Evolutionary conservation across 1,284 basidiomycete genomes (phyloP).

Genomic region (Waitea zeae): DNA sequence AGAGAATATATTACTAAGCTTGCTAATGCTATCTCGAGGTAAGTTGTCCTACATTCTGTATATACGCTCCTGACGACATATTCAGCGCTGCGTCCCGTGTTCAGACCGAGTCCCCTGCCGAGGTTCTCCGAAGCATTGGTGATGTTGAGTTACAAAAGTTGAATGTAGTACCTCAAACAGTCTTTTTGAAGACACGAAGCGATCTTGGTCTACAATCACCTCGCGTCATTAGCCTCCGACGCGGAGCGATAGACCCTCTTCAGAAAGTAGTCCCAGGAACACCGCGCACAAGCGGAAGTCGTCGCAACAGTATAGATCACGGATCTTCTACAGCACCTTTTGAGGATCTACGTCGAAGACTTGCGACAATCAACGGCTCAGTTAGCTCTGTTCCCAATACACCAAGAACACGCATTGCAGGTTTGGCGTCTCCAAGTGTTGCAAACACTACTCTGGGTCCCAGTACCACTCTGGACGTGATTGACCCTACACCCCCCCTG

Average conservation of each 20-base stretch:
- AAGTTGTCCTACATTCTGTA: slow-evolving; percentile 5
- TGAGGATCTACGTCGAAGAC: slow-evolving; percentile 55
- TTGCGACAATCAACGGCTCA: slow-evolving; percentile 55
- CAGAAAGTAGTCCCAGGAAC: slow-evolving; percentile 24
- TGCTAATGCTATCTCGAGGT: slow-evolving; percentile 52
- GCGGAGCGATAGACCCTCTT: slow-evolving; percentile 8
- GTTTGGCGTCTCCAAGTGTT: slow-evolving; percentile 23
- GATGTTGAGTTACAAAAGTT: slow-evolving; percentile 68
- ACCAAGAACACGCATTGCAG: background rate
- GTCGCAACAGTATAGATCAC: slow-evolving; percentile 21
- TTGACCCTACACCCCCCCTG: slow-evolving; percentile 17
- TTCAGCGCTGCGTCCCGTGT: slow-evolving; percentile 45
- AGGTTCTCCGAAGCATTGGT: slow-evolving; percentile 45
- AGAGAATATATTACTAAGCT: slow-evolving; percentile 79
- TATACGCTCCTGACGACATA: background rate
- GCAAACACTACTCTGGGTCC: slow-evolving; percentile 13
- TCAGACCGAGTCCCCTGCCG: slow-evolving; percentile 41
- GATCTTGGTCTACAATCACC: slow-evolving; percentile 20
- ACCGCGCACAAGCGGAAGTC: slow-evolving; percentile 17
- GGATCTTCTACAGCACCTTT: slow-evolving; percentile 35
- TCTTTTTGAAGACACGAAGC: slow-evolving; percentile 63
- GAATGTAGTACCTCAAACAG: slow-evolving; percentile 86
- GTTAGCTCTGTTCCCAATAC: slow-evolving; percentile 33
- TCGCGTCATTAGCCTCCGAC: slow-evolving; percentile 14
- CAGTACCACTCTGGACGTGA: slow-evolving; percentile 15